Evolutionary conservation across 1,139 yeast genomes (phyloP).

Genomic region (Pichia sp.): DNA sequence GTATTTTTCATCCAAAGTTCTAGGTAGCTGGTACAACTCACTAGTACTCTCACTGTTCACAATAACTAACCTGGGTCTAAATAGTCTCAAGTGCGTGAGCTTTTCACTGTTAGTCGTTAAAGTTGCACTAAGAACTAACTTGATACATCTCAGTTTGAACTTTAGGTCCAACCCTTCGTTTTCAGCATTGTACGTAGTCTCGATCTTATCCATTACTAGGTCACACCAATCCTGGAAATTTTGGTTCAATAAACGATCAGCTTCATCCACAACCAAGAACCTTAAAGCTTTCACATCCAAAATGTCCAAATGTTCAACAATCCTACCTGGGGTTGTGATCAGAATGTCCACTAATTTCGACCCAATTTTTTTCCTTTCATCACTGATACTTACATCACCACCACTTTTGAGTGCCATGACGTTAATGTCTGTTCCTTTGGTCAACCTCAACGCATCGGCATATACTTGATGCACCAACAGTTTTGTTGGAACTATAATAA

Average conservation of each 20-base stretch:
- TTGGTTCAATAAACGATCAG: conserved; percentile 86
- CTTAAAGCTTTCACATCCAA: conserved; percentile 47
- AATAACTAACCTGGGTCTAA: conserved; percentile 65
- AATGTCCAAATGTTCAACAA: conserved; percentile 74
- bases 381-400: conserved; percentile 58
- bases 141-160: conserved; percentile 39
- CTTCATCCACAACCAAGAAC: conserved; percentile 87
- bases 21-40: conserved; percentile 55
- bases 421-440: conserved; percentile 63
- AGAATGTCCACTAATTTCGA: conserved; percentile 68
- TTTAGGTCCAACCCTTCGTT: conserved; percentile 19
- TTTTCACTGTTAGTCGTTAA: conserved; percentile 90
- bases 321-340: conserved; percentile 86
- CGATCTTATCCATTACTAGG: conserved; percentile 51
- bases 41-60: conserved; percentile 50
- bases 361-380: conserved; percentile 54
- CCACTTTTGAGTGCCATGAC: conserved; percentile 50
- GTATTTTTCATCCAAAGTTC: conserved; percentile 47
- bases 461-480: conserved; percentile 83
- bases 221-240: conserved; percentile 92
- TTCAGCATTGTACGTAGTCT: conserved; percentile 31
- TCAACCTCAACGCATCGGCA: conserved; percentile 53
- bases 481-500: conserved; percentile 83
- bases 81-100: conserved; percentile 62
- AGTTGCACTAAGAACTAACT: conserved; percentile 88